Conservation (phyloP, 495 filamentous ascomycete genomes). For the Eremomyces bilateralis region DNA sequence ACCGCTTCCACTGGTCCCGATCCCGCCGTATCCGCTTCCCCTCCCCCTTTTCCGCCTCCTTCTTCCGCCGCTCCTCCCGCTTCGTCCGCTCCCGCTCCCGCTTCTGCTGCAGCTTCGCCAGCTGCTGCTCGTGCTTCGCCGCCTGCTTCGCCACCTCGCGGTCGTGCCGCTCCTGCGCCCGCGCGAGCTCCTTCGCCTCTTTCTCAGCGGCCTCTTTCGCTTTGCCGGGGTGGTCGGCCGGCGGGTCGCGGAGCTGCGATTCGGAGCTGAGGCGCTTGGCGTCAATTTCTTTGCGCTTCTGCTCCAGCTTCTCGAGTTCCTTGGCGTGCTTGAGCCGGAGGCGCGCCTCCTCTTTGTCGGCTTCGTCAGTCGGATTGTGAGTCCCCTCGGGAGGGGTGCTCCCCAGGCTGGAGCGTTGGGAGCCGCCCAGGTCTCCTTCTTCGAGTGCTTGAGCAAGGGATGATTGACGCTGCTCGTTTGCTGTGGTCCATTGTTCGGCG, state of each 20-base stretch:
- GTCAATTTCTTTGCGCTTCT: slow-evolving; percentile 45
- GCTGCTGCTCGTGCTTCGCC: slow-evolving; percentile 39
- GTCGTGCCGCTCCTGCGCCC: slow-evolving; percentile 35
- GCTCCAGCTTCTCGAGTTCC: slow-evolving; percentile 52
- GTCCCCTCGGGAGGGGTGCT: too few species aligned
- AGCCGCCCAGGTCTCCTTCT: too few species aligned
- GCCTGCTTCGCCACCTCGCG: slow-evolving; percentile 36
- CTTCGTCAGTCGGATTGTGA: too few species aligned
- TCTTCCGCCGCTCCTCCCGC: slow-evolving; percentile 13
- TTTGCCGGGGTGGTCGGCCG: slow-evolving; percentile 25
- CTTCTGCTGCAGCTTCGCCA: slow-evolving; percentile 40
- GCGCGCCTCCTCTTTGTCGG: too few species aligned
- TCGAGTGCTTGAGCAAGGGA: too few species aligned
- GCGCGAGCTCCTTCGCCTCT: slow-evolving; percentile 24
- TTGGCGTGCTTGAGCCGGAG: too few species aligned
- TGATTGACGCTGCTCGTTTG: too few species aligned
- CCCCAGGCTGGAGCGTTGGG: too few species aligned
- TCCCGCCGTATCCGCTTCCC: slow-evolving; percentile 13
- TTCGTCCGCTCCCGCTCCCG: slow-evolving; percentile 17
- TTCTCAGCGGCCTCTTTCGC: slow-evolving; percentile 27
- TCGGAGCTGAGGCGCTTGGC: slow-evolving; percentile 36
- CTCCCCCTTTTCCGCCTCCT: slow-evolving; percentile 17
- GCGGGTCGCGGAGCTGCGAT: slow-evolving; percentile 21
- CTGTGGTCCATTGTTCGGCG: slow-evolving; percentile 15
- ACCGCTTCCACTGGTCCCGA: slow-evolving; percentile 17